Evolutionary conservation across 140 eudicot genomes (phyloP), one percentile per base, ranked within the genome.

Genomic region (Bidens hawaiensis): DNA sequence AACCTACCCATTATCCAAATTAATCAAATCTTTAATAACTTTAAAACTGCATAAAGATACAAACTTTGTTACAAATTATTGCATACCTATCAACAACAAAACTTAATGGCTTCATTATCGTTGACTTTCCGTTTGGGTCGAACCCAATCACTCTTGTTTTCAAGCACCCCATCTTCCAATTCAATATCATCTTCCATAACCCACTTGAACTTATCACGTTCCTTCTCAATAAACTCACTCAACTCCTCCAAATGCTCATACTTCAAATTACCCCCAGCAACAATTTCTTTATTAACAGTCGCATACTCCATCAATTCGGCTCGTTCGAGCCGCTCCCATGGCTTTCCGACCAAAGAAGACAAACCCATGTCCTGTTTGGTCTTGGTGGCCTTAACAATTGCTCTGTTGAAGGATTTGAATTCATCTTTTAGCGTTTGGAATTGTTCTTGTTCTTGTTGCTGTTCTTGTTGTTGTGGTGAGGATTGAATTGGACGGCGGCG

Each of bases 181-280:
- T 87, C 98, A 68, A 91, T 28, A 51, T 91, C 95, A 73, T 88
- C 83, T 65, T 91, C 93, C 79, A 91, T 41, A 63, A 87, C 81
- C 94, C 94, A 84, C 46, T 61, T 65, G 31, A 82, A 81, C 21
- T 78, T 84, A 64, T 69, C 82, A 16, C 96, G 72, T 23, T 85
- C 98, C 36, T 53, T 69, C 71, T 84, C 89, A 55, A 91, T 75
- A 75, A 87, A 51, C 58, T 82, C 81, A 60, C 96, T 75, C 79
- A 91, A 68, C 68, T 87, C 98, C 27, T 71, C 83, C 89, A 91
- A 78, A 63, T 76, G 83, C 65, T 80, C 88, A 22, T 55, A 21
- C 51, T 83, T 87, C 68, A 87, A 55, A 63, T 58, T 77, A 25
- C 63, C 93, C 9, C 77, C 84, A 36, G 58, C 60, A 21, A 66